Evolutionary conservation across 169 alveolate genomes (phyloP), one percentile per base, ranked within the genome.

Genomic region (Eimeria zaria): DNA sequence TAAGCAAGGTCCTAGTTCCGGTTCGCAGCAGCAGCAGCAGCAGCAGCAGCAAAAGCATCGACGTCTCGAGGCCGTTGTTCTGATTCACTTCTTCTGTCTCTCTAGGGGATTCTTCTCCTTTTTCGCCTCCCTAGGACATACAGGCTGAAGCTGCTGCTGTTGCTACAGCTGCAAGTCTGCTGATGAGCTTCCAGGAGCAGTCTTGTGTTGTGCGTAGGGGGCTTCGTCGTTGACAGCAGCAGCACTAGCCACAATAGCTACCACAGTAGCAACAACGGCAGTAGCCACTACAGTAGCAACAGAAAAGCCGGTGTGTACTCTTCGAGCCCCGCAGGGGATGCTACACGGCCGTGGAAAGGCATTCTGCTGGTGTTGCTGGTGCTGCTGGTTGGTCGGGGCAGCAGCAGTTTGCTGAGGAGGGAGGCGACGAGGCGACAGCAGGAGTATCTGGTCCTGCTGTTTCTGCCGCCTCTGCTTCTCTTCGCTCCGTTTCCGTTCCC

Each of bases 21-120:
- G 76, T 44, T 27, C 33, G 27, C 81, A 71, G 81, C 81, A 36
- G 76, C 76, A 67, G 46, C 74, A 64, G 74, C 74, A 64, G 74
- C 81, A 36, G 81, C 48, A 71, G 33, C 81, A 71, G 81, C 81
- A 71, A 20, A 71, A 71, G 81, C 81, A 71, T 71, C 81, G 81
- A 71, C 81, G 81, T 71, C 81, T 71, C 81, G 81, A 71, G 51
- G 81, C 30, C 30, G 33, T 12, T 36, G 81, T 41, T 71, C 81
- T 71, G 53, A 5, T 9, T 12, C 81, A 6, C 14, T 36, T 71
- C 81, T 14, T 36, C 30, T 71, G 51, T 39, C 53, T 71, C 39
- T 71, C n/a, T 33, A 24, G 14, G n/a, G 81, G 11, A 9, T 71
- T 71, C 53, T 36, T 24, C 22, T 33, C 53, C n/a, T 36, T 18